A percentile compares a stretch with the other conserved stretches of the same genome.
These are phyloP conservation scores for Chytridiales sp. DNA, from an alignment of 371 early-diverging fungal species.

Conservation along the genomic window DNA sequence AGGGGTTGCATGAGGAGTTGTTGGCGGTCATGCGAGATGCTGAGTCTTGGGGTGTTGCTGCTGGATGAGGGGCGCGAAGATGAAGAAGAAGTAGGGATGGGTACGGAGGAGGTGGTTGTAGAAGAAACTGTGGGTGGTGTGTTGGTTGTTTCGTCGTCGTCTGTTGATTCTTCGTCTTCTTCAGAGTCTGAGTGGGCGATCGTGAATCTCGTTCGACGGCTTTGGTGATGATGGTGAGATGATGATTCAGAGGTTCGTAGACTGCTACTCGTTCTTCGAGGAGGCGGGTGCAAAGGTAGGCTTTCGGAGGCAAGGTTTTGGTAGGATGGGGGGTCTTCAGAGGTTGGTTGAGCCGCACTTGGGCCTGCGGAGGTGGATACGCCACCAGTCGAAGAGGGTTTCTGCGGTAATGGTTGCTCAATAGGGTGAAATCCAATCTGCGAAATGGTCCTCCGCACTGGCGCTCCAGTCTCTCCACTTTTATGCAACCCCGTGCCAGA, in stretches of 20 bases:
- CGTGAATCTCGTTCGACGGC: neutral
- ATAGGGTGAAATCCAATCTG: neutral
- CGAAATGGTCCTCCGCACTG: neutral
- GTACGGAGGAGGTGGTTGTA: slow-evolving; percentile 1
- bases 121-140: slow-evolving; percentile 1
- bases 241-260: neutral
- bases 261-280: too few species aligned
- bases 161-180: neutral
- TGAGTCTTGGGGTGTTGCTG: neutral
- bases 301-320: too few species aligned
- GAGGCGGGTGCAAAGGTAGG: too few species aligned
- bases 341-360: too few species aligned
- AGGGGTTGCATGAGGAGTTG: neutral
- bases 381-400: too few species aligned
- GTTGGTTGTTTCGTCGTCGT: neutral
- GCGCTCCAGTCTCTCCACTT: neutral
- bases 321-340: too few species aligned
- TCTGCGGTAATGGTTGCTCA: too few species aligned
- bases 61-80: neutral
- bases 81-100: neutral
- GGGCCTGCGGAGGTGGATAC: too few species aligned
- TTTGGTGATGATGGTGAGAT: neutral
- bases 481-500: neutral
- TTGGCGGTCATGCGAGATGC: neutral
- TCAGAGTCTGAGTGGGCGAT: neutral